Base-by-base conservation (phyloP, 2,329 filamentous ascomycete genomes). In the Pseudogymnoascus sp. region DNA sequence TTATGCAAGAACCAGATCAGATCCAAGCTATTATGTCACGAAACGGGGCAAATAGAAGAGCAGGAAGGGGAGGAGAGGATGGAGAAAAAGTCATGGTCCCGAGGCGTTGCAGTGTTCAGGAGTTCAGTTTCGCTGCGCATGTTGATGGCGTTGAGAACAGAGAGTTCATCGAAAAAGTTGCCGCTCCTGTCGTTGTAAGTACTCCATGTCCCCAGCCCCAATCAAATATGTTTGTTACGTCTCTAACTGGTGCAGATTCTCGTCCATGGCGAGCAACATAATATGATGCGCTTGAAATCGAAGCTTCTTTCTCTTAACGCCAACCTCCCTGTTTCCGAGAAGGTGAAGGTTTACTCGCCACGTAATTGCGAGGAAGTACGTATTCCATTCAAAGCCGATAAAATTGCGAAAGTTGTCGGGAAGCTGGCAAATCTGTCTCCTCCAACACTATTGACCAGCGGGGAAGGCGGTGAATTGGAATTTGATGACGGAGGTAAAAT, bases 201-300 rank as follows among this genome's bases (percentile, higher is more conserved):
- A 26, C 10, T 45, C 55, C 21, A n/a, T 8, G n/a, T 7, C 6
- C 14, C 29, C 49, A 33, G n/a, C 7, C n/a, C 7, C 49, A 55
- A 35, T 55, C 6, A 19, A 19, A 33, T 21, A 55, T 35, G 29
- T 45, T 21, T 11, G 7, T 31, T 4, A 38, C 16, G 19, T 37
- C 41, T 62, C 71, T 69, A 66, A 71, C 66, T 55, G 65, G 21
- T 10, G 0, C 64, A 93, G 90, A 97, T 99, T 64, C 84, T 99
- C 33, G 94, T 99, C 2, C 94, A 99, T 69, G 94, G 94, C 62
- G 94, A 99, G 73, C 92, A 94, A 70, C 91, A 96, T 73, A 96
- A 97, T 72, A 97, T 97, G 92, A 96, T 94, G 83, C 87, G 94
- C 61, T 80, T 99, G 29, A 96, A 96, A 74, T 97, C 92, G 2